Percentiles rank a stretch among this genome's conserved stretches.
Evolutionary conservation across 306 rosid species (phyloP).

Genomic region (Acacia confusa): DNA sequence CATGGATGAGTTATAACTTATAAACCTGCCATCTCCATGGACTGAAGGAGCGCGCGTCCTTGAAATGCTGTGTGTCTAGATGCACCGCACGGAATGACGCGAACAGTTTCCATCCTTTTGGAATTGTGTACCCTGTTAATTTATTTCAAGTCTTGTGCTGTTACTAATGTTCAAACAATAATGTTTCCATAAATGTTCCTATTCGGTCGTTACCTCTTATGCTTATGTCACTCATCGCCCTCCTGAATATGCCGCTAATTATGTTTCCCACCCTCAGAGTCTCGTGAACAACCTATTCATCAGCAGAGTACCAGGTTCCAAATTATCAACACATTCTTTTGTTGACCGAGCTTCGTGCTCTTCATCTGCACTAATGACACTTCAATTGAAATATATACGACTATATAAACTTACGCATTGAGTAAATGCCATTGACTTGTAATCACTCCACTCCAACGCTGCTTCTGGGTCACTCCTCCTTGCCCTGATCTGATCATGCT

Average conservation of each 20-base stretch:
- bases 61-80: slow-evolving; percentile 71
- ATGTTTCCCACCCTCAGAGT: slow-evolving; percentile 82
- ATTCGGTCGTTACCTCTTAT: slow-evolving; percentile 63
- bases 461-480: slow-evolving; percentile 45
- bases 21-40: slow-evolving; percentile 97
- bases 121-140: slow-evolving; percentile 78
- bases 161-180: not conserved
- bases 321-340: slow-evolving; percentile 25
- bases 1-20: not conserved
- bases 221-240: slow-evolving; percentile 67
- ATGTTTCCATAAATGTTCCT: not conserved
- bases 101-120: slow-evolving; percentile 90
- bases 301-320: not conserved
- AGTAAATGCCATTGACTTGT: slow-evolving; percentile 90
- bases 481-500: slow-evolving; percentile 75
- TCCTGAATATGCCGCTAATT: slow-evolving; percentile 85
- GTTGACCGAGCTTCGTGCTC: not conserved
- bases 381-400: not conserved
- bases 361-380: not conserved
- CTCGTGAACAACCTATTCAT: slow-evolving; percentile 76
- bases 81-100: slow-evolving; percentile 95
- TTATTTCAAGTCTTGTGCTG: not conserved
- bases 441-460: slow-evolving; percentile 81
- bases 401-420: slow-evolving; percentile 67
- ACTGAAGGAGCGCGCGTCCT: slow-evolving; percentile 85